Conservation (phyloP, 176 grass and related monocot genomes). For the Carex scoparia region DNA sequence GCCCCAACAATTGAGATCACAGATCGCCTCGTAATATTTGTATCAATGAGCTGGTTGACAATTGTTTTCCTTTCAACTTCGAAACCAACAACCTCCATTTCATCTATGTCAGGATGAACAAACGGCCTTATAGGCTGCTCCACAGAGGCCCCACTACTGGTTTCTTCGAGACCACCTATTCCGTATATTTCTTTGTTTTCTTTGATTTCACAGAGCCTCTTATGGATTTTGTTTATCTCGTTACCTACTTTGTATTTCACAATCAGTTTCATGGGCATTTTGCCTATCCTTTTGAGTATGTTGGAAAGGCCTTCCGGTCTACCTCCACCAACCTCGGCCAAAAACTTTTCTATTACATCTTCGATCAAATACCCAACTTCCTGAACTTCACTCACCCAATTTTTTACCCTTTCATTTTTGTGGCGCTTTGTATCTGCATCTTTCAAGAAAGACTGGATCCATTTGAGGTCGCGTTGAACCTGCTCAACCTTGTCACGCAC, state of each 20-base stretch:
- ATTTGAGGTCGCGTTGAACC: too few relatives aligned
- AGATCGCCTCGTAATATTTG: too few relatives aligned
- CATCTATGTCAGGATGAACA: not conserved
- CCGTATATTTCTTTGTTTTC: not conserved
- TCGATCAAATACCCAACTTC: too few relatives aligned
- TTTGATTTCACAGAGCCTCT: not conserved
- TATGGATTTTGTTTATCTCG: not conserved
- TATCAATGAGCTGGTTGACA: too few relatives aligned
- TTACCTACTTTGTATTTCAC: not conserved
- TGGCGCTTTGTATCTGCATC: too few relatives aligned
- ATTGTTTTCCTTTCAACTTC: not conserved
- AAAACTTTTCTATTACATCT: too few relatives aligned
- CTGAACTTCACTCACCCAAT: too few relatives aligned
- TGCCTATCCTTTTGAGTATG: not conserved
- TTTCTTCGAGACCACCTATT: not conserved
- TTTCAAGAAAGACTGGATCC: too few relatives aligned
- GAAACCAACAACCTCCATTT: not conserved
- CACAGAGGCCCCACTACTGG: too few relatives aligned
- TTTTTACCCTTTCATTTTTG: too few relatives aligned
- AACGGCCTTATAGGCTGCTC: not conserved
- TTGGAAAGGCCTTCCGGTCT: not conserved
- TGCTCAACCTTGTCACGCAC: too few relatives aligned
- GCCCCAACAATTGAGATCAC: too few relatives aligned
- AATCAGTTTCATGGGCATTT: not conserved
- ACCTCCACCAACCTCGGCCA: not conserved